Evolutionary conservation across 345 rosid genomes (phyloP), one percentile per base, ranked within the genome.

Genomic region (Gossypium mustelinum): DNA sequence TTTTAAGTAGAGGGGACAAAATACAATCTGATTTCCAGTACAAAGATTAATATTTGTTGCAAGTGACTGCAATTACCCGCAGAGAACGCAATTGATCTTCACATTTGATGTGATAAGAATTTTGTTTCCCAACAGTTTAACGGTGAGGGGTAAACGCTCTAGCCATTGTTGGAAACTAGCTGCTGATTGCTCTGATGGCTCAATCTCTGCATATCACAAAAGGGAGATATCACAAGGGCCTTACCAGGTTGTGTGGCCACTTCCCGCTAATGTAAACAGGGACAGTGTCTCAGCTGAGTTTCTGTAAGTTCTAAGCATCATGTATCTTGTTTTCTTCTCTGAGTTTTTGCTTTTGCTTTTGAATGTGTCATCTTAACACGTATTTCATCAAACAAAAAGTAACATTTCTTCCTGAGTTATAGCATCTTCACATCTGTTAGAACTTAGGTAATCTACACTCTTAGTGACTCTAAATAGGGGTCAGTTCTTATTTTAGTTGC

Each of bases 241-340:
- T 22, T 92, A 78, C 83, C 83, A 81, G 59, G 82, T 89, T 69
- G 80, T 79, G 2, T 92, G 96, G 98, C 84, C 89, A 25, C 89
- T 94, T 67, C 93, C 98, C 11, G 41, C 61, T 20, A 76, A 87
- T 71, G 92, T 76, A 59, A 84, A 89, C 86, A 89, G 81, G 78
- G 90, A 89, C 72, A 61, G 64, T 14, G 79, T 94, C 76, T 86
- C 87, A 0, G 96, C 96, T 20, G 94, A 94, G 69, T 89, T 92
- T 76, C 63, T 83, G 98, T 94, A 84, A 92, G 93, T 80, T 68
- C 39, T 10, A 5, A 25, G 73, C 50, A 34, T 65, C 70, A 29
- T 45, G 17, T 59, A 20, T 67, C 73, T 60, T 48, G 11, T n/a
- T 44, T 73, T 63, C 7, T 71, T 64, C 55, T 48, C 76, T 34